Percentiles rank a stretch among this genome's conserved stretches.
Conservation (phyloP, 2,329 filamentous ascomycete species). For the Microcyclospora pomicola region DNA sequence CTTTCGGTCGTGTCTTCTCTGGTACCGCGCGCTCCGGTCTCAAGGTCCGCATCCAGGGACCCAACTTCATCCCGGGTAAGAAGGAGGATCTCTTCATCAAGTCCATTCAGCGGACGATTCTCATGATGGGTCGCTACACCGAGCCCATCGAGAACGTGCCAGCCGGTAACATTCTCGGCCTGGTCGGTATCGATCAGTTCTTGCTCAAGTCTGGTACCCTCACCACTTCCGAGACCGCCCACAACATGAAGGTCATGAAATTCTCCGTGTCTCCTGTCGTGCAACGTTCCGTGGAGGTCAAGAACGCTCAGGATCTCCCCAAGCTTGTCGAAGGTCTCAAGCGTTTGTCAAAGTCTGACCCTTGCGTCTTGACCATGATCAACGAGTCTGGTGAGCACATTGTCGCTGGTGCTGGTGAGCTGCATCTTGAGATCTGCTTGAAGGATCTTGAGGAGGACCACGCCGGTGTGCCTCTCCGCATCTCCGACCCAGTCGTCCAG, state of each 20-base stretch:
- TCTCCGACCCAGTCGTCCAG: slow-evolving; percentile 95
- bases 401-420: slow-evolving; percentile 96
- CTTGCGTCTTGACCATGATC: slow-evolving; percentile 87
- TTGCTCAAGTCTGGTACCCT: slow-evolving; percentile 99
- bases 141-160: slow-evolving; percentile 98
- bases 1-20: slow-evolving; percentile 99
- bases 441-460: slow-evolving; percentile 99
- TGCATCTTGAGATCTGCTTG: slow-evolving; percentile 99
- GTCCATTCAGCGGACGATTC: slow-evolving; percentile 97
- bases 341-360: slow-evolving; percentile 99
- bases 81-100: slow-evolving; percentile 99
- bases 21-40: slow-evolving; percentile 96
- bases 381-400: slow-evolving; percentile 94
- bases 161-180: slow-evolving; percentile 98
- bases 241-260: slow-evolving; percentile 99
- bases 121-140: slow-evolving; percentile 99
- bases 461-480: slow-evolving; percentile 91
- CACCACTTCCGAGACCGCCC: slow-evolving; percentile 89
- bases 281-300: slow-evolving; percentile 96
- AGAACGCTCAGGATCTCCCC: slow-evolving; percentile 98
- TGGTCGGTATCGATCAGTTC: slow-evolving; percentile 99
- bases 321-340: slow-evolving; percentile 99
- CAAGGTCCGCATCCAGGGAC: slow-evolving; percentile 99
- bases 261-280: slow-evolving; percentile 99
- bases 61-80: slow-evolving; percentile 95